phyloP scores from a whole-genome alignment of 2,329 filamentous ascomycete genomes.

The Aspergillus costaricaensis region DNA sequence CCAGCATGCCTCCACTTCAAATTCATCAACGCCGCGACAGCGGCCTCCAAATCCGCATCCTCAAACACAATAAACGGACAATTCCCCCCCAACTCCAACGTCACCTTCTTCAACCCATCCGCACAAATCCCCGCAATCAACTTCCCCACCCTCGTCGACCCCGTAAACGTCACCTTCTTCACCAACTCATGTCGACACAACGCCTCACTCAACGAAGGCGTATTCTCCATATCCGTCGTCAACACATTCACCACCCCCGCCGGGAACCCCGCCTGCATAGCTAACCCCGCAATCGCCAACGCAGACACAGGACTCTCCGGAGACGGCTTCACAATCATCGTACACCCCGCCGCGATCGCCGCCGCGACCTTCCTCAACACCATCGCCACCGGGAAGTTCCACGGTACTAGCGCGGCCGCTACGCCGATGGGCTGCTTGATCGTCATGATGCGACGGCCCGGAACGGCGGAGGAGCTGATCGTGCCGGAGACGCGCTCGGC shows the following conservation, averaged over 20 bases:
- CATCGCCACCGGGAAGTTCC: constrained; percentile 72
- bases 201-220: constrained; percentile 47
- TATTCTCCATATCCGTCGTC: constrained; percentile 52
- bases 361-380: constrained; percentile 68
- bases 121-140: constrained; percentile 62
- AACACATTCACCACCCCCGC: constrained; percentile 63
- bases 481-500: constrained; percentile 65
- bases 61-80: constrained; percentile 67
- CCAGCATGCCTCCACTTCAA: constrained; percentile 48
- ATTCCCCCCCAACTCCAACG: constrained; percentile 65
- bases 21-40: constrained; percentile 42
- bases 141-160: constrained; percentile 63
- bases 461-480: constrained; percentile 60
- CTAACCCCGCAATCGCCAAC: constrained; percentile 55
- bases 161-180: constrained; percentile 64
- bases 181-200: constrained; percentile 59
- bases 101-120: constrained; percentile 64
- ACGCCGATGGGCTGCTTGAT: constrained; percentile 76
- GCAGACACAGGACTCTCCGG: constrained; percentile 66
- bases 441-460: constrained; percentile 67
- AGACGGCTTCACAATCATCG: constrained; percentile 72
- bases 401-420: constrained; percentile 67
- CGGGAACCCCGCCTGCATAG: constrained; percentile 58
- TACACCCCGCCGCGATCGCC: constrained; percentile 70
- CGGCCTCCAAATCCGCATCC: constrained; percentile 60